These are phyloP conservation scores for Sphagnum fallax DNA, from an alignment of 228 moss, liverwort and hornwort genomes.

Conservation along the genomic window DNA sequence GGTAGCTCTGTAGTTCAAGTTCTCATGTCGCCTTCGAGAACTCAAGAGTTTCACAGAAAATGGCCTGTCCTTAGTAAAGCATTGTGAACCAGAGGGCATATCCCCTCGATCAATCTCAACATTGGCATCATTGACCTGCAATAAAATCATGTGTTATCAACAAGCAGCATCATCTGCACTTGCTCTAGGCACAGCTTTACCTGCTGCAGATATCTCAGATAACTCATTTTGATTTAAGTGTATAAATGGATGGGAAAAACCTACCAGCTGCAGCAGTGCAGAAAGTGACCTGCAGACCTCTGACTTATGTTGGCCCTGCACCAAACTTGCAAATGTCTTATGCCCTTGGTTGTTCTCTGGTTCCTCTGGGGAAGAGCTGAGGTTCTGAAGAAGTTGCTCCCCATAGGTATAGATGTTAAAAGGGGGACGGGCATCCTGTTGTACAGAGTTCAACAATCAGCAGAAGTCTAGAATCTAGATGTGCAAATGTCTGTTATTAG, in stretches of 20 bases:
- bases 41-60: constrained; percentile 2
- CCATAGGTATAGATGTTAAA: constrained; percentile 55
- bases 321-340: constrained; percentile 19
- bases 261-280: constrained; percentile 14
- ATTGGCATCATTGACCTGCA: constrained; percentile 6
- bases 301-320: constrained; percentile 3
- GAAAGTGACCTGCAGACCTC: constrained; percentile 9
- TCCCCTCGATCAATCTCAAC: background rate
- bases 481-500: background rate
- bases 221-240: constrained; percentile 2
- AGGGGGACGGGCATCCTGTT: constrained; percentile 42
- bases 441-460: background rate
- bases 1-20: background rate
- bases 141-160: background rate
- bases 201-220: constrained; percentile 2
- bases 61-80: background rate
- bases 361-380: constrained; percentile 12
- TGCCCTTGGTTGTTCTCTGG: constrained; percentile 11
- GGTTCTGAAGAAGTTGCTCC: constrained; percentile 23
- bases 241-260: background rate
- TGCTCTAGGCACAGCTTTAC: constrained; percentile 8
- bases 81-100: background rate
- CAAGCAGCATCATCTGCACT: background rate
- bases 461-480: constrained; percentile 1
- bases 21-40: background rate